Evolutionary conservation across 2,329 filamentous ascomycete species (phyloP).

Genomic region (Didymella segeticola): DNA sequence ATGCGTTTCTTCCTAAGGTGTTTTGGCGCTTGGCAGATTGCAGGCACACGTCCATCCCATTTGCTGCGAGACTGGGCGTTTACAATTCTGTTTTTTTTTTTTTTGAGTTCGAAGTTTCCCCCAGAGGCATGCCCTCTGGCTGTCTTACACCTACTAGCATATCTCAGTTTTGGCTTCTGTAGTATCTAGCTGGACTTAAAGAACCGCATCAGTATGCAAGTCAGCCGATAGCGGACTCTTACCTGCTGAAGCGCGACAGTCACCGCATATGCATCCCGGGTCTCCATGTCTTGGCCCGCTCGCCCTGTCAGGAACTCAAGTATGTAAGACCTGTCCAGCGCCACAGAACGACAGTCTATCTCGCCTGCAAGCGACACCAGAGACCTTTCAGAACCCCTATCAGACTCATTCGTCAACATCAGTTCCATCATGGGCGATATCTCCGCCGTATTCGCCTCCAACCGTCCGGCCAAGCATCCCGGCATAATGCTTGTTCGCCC

Average conservation of each 20-base stretch:
- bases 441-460: neutral
- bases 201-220: neutral
- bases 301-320: too few relatives aligned
- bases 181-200: neutral
- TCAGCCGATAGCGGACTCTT: neutral
- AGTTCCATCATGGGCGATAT: conserved; percentile 1
- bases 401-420: neutral
- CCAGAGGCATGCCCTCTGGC: neutral
- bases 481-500: conserved; percentile 25
- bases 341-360: too few relatives aligned
- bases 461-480: neutral
- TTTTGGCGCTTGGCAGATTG: conserved; percentile 12
- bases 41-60: too few relatives aligned
- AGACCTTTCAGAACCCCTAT: too few relatives aligned
- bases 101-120: neutral
- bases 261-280: too few relatives aligned
- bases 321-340: too few relatives aligned
- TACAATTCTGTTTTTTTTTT: neutral
- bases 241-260: neutral
- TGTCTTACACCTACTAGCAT: neutral
- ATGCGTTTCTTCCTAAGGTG: conserved; percentile 1
- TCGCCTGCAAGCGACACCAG: neutral
- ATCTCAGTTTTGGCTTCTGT: neutral
- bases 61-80: neutral
- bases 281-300: too few relatives aligned